phyloP scores from a whole-genome alignment of 805 yeast species.

The Zygotorulaspora chibaensis region DNA sequence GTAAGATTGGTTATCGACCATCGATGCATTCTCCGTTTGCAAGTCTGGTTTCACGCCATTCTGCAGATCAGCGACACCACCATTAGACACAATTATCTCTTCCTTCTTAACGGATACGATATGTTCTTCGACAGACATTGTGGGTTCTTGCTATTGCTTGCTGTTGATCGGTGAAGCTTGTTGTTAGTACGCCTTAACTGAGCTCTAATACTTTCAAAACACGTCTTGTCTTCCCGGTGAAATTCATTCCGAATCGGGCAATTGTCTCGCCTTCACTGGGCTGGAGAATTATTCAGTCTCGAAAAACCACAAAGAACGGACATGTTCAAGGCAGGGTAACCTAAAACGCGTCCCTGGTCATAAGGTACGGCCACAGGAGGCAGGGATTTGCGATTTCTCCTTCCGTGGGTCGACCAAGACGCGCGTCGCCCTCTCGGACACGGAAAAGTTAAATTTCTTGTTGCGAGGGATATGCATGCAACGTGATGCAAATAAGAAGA shows the following conservation, averaged over 20 bases:
- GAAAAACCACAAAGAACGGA: background rate
- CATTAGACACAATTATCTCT: slow-evolving; percentile 5
- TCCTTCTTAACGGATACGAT: slow-evolving; percentile 12
- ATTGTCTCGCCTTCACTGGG: background rate
- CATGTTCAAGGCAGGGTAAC: background rate
- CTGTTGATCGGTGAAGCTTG: background rate
- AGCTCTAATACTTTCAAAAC: background rate
- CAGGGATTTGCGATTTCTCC: too few species aligned
- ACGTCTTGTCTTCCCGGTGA: background rate
- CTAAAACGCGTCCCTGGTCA: too few species aligned
- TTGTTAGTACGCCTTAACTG: background rate
- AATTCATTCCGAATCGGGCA: background rate
- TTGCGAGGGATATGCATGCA: too few species aligned
- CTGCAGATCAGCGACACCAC: background rate
- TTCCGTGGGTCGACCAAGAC: too few species aligned
- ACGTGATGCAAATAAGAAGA: too few species aligned
- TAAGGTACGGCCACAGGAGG: too few species aligned
- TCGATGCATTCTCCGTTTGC: slow-evolving; percentile 4
- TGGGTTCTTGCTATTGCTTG: background rate
- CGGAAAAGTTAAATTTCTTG: too few species aligned
- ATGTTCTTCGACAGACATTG: slow-evolving; percentile 9
- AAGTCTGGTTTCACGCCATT: background rate
- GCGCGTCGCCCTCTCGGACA: too few species aligned
- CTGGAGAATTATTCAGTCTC: background rate
- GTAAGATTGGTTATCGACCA: background rate